Conservation (phyloP, 1,284 basidiomycete species). For the Ganoderma boninense region DNA sequence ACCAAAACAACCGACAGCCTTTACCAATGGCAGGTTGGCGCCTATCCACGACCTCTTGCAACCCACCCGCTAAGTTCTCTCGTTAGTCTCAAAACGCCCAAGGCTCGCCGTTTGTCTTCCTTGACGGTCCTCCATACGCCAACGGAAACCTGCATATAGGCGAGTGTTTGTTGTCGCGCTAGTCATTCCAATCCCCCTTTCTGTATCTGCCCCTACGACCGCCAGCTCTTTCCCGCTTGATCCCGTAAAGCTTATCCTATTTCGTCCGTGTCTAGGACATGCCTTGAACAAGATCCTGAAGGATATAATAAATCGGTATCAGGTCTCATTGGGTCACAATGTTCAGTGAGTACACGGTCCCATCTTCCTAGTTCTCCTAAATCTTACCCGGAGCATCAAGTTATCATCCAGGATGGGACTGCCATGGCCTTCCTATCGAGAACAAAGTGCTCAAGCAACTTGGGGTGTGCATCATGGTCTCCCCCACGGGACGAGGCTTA, state of each 20-base stretch:
- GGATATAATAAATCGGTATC: constrained; percentile 94
- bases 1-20: constrained; percentile 78
- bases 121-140: constrained; percentile 98
- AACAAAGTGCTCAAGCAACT: constrained; percentile 87
- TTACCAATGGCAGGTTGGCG: constrained; percentile 86
- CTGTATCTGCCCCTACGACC: neutral
- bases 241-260: neutral
- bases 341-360: constrained; percentile 75
- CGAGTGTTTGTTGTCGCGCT: constrained; percentile 44
- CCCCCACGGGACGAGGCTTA: neutral
- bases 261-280: constrained; percentile 69
- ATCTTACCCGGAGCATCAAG: constrained; percentile 48
- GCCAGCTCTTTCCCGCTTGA: neutral
- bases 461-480: constrained; percentile 54
- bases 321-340: constrained; percentile 79
- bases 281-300: constrained; percentile 98
- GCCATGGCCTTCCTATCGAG: constrained; percentile 97
- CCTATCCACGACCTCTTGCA: neutral
- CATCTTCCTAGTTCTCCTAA: neutral
- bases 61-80: constrained; percentile 16
- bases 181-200: neutral
- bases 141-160: constrained; percentile 97
- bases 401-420: constrained; percentile 98
- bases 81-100: constrained; percentile 69
- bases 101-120: constrained; percentile 83